phyloP scores from a whole-genome alignment of 495 filamentous ascomycete genomes.

The Echria macrotheca region DNA sequence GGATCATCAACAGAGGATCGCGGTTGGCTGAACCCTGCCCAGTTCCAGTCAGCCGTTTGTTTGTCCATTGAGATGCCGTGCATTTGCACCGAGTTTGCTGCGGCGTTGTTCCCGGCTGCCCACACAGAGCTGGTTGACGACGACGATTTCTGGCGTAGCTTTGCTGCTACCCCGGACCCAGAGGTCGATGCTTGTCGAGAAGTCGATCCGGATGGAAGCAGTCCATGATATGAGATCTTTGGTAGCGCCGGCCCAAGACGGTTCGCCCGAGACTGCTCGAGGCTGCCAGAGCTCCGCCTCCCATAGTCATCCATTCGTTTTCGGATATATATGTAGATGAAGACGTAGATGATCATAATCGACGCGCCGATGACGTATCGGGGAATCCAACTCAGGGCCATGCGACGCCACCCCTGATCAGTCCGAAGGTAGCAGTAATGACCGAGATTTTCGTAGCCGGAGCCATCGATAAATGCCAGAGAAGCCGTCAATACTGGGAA shows the following conservation, averaged over 20 bases:
- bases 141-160: constrained; percentile 22
- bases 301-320: constrained; percentile 27
- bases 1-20: constrained; percentile 3
- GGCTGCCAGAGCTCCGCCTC: constrained; percentile 20
- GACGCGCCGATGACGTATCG: constrained; percentile 61
- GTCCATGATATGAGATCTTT: constrained; percentile 34
- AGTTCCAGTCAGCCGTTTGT: constrained; percentile 33
- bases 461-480: constrained; percentile 57
- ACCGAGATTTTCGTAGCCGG: constrained; percentile 54
- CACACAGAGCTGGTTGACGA: constrained; percentile 28
- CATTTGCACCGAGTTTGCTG: background rate
- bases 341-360: constrained; percentile 56
- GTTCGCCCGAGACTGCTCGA: constrained; percentile 6
- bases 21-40: constrained; percentile 27
- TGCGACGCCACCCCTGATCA: constrained; percentile 57
- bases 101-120: constrained; percentile 6
- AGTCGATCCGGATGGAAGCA: constrained; percentile 31
- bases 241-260: constrained; percentile 30
- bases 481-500: constrained; percentile 54
- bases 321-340: constrained; percentile 63
- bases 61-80: background rate
- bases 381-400: constrained; percentile 64
- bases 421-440: constrained; percentile 64
- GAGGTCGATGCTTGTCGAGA: constrained; percentile 23
- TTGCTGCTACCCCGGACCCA: constrained; percentile 18